Percentiles rank a stretch among this genome's conserved stretches.
These are phyloP conservation scores for Chlorella sp. DNA, from an alignment of 139 green algal species.

Conservation along the genomic window DNA sequence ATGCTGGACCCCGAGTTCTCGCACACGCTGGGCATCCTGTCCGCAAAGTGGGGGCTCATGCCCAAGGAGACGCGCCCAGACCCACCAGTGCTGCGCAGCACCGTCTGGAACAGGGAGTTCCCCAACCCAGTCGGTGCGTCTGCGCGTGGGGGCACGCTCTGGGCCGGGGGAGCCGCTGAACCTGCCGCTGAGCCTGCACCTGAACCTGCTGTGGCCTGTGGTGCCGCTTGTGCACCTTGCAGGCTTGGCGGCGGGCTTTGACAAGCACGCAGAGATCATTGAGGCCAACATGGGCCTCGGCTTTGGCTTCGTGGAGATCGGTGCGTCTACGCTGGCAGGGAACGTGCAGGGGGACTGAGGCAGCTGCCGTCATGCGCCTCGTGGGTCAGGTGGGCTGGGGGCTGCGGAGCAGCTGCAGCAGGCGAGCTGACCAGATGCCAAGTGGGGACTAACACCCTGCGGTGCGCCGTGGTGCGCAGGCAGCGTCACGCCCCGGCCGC, in stretches of 20 bases:
- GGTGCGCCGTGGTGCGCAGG: not conserved
- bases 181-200: no score
- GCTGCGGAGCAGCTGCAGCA: not conserved
- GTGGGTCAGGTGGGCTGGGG: no score
- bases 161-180: no score
- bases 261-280: constrained; percentile 90
- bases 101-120: constrained; percentile 72
- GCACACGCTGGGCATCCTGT: constrained; percentile 68
- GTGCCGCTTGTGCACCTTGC: no score
- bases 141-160: no score
- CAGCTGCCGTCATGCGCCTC: no score
- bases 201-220: no score
- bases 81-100: constrained; percentile 47
- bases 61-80: constrained; percentile 66
- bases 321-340: no score
- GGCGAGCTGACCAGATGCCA: not conserved
- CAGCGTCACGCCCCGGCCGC: constrained; percentile 84
- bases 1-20: constrained; percentile 73
- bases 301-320: constrained; percentile 93
- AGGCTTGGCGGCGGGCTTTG: constrained; percentile 95
- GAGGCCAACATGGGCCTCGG: constrained; percentile 76
- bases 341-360: no score
- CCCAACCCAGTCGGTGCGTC: constrained; percentile 83
- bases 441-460: not conserved
- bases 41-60: constrained; percentile 54